phyloP scores from a whole-genome alignment of 768 basidiomycete genomes.

The Candolleomyces aberdarensis region DNA sequence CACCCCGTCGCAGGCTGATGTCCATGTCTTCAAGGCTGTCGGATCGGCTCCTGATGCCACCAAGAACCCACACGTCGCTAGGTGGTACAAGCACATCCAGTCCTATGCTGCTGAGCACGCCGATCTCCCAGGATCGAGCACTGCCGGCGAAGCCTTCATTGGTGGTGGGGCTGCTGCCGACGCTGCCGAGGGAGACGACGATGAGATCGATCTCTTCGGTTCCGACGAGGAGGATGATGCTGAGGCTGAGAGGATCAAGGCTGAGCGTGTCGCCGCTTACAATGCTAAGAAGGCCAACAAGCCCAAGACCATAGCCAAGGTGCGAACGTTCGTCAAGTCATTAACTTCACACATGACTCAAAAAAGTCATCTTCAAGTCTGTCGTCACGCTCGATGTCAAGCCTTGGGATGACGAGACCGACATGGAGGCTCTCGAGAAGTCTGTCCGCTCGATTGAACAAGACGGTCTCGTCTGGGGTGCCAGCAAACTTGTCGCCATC shows the following conservation, averaged over 20 bases:
- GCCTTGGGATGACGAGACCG: conserved; percentile 99
- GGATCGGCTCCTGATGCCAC: conserved; percentile 60
- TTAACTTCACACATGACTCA: conserved; percentile 1
- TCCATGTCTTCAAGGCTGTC: conserved; percentile 84
- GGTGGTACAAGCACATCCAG: conserved; percentile 95
- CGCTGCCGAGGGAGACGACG: conserved; percentile 55
- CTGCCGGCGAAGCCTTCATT: conserved; percentile 71
- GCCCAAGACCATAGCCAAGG: conserved; percentile 86
- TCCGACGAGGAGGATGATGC: conserved; percentile 72
- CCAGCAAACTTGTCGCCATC: conserved; percentile 86
- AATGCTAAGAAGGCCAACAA: conserved; percentile 91
- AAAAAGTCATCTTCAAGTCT: conserved; percentile 51
- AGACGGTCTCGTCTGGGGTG: conserved; percentile 95
- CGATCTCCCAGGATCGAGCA: conserved; percentile 82
- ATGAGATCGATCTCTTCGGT: conserved; percentile 85
- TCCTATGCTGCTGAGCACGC: conserved; percentile 79
- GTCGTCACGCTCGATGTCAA: conserved; percentile 98
- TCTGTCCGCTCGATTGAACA: conserved; percentile 81
- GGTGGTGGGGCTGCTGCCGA: conserved; percentile 46
- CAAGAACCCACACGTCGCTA: conserved; percentile 66
- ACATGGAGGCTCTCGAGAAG: conserved; percentile 85
- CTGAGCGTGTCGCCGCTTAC: conserved; percentile 91
- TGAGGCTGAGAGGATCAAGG: conserved; percentile 85
- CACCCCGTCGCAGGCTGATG: conserved; percentile 92
- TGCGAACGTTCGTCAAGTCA: conserved; percentile 25